These are phyloP conservation scores for Tuber calosporum DNA, from an alignment of 495 filamentous ascomycete species.

Conservation along the genomic window DNA sequence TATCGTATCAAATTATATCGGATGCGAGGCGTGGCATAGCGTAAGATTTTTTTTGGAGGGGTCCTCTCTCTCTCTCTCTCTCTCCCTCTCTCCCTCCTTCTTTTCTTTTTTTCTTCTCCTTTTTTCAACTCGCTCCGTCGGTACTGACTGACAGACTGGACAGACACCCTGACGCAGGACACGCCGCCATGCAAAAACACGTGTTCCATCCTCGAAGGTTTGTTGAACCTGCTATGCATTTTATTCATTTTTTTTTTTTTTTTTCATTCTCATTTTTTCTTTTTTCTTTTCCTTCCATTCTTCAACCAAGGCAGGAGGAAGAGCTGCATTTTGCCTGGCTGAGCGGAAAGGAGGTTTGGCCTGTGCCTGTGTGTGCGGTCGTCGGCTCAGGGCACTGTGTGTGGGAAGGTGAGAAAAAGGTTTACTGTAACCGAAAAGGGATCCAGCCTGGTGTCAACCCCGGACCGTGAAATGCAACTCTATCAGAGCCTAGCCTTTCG, in stretches of 20 bases:
- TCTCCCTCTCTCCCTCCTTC: background rate
- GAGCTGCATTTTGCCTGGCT: background rate
- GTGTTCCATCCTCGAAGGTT: slow-evolving; percentile 33
- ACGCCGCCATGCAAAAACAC: slow-evolving; percentile 38
- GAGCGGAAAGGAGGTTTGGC: background rate
- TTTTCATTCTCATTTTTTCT: too few species aligned
- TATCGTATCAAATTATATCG: background rate
- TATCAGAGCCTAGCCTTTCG: slow-evolving; percentile 17
- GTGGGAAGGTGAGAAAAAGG: background rate
- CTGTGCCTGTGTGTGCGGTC: background rate
- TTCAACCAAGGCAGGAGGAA: background rate
- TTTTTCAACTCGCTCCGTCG: background rate
- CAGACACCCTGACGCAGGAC: slow-evolving; percentile 18
- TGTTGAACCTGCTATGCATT: slow-evolving; percentile 28
- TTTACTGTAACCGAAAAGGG: background rate
- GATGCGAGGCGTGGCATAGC: background rate
- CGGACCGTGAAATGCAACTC: background rate
- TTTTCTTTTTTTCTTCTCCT: too few species aligned
- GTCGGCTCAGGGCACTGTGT: background rate
- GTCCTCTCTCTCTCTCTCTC: background rate
- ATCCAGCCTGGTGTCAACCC: background rate
- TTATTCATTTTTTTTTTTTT: slow-evolving; percentile 15
- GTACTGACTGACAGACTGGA: background rate
- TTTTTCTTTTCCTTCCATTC: background rate
- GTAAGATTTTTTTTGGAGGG: background rate